Evolutionary conservation across 306 rosid genomes (phyloP).

Genomic region (Macrotyloma uniflorum): DNA sequence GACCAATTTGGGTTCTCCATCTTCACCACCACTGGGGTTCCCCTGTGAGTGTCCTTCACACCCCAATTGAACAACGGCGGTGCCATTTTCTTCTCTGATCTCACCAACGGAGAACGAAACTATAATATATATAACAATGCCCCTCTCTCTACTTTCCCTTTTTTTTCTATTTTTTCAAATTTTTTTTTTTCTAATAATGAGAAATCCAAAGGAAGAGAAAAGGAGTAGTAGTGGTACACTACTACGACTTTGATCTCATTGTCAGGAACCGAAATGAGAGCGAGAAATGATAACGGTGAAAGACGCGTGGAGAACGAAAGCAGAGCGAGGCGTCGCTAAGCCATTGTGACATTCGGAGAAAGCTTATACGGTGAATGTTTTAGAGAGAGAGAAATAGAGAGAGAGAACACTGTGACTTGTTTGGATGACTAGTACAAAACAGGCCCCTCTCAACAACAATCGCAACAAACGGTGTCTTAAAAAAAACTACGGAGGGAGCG

Average conservation of each 20-base stretch:
- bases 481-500: slow-evolving; percentile 32
- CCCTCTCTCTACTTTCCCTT: neutral
- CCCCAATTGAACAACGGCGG: slow-evolving; percentile 78
- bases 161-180: too few relatives aligned
- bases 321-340: slow-evolving; percentile 52
- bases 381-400: neutral
- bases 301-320: slow-evolving; percentile 63
- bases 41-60: slow-evolving; percentile 66
- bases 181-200: neutral
- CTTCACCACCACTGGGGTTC: slow-evolving; percentile 96
- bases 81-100: slow-evolving; percentile 60
- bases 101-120: slow-evolving; percentile 21
- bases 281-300: slow-evolving; percentile 26
- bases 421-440: slow-evolving; percentile 49
- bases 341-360: slow-evolving; percentile 62
- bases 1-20: slow-evolving; percentile 98
- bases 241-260: slow-evolving; percentile 60
- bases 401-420: slow-evolving; percentile 19
- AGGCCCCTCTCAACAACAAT: slow-evolving; percentile 54
- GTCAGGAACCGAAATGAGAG: slow-evolving; percentile 43
- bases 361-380: slow-evolving; percentile 33
- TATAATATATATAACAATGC: neutral
- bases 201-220: neutral
- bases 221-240: neutral
- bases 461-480: slow-evolving; percentile 45